These are phyloP conservation scores for Gnomoniopsis smithogilvyi DNA, from an alignment of 2,329 filamentous ascomycete species.

Conservation along the genomic window DNA sequence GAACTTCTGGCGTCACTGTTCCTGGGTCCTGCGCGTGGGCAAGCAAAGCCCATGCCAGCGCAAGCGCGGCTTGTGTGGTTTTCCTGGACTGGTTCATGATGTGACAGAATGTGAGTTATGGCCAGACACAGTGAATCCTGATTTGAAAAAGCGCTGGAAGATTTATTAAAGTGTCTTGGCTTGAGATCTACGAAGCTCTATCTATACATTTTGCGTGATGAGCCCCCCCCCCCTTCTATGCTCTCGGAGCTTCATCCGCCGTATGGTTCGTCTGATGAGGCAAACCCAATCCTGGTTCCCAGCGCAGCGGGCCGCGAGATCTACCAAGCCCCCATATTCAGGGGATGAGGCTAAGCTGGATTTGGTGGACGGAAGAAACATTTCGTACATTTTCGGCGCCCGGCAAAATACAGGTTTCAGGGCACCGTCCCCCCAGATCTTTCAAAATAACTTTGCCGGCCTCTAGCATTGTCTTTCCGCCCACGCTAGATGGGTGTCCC, in stretches of 20 bases:
- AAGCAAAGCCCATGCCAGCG: conserved; percentile 15
- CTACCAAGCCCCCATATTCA: neutral
- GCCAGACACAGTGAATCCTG: too few species aligned
- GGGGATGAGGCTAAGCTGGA: conserved; percentile 1
- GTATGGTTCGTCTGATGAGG: neutral
- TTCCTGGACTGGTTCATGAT: neutral
- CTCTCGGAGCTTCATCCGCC: neutral
- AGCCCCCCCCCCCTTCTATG: too few species aligned
- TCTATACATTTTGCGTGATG: too few species aligned
- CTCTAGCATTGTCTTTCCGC: neutral
- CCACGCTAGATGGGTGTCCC: neutral
- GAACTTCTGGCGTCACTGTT: conserved; percentile 31
- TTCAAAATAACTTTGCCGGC: neutral
- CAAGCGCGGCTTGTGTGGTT: neutral
- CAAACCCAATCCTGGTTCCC: neutral
- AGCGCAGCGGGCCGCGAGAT: neutral
- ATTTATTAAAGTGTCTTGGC: too few species aligned
- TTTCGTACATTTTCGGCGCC: neutral
- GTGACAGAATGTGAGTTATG: neutral
- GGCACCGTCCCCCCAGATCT: neutral
- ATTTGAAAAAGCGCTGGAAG: too few species aligned
- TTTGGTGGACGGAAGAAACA: conserved; percentile 8
- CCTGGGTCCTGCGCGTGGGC: conserved; percentile 26
- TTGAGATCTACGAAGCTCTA: too few species aligned
- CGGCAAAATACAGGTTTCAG: neutral